Conservation (phyloP, 2,329 filamentous ascomycete species). For the Metarhizium sp. region DNA sequence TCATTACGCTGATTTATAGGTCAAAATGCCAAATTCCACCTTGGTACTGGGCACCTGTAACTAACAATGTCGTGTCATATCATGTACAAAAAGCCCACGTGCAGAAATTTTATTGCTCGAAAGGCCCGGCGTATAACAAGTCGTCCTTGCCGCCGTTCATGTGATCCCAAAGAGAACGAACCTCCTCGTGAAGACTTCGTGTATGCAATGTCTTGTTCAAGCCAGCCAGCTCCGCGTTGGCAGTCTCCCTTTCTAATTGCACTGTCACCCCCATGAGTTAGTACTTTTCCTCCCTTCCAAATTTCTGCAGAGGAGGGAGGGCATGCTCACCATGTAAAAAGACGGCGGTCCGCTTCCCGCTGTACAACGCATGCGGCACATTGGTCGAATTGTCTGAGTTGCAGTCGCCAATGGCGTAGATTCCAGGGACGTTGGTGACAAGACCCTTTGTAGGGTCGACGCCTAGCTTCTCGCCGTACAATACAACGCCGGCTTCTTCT, state of each 20-base stretch:
- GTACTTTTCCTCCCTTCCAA: neutral
- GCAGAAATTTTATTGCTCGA: neutral
- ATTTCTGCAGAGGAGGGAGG: neutral
- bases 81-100: neutral
- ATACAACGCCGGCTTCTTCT: constrained; percentile 33
- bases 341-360: constrained; percentile 48
- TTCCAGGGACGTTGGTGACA: constrained; percentile 40
- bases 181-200: constrained; percentile 23
- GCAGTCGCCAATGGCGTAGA: constrained; percentile 50
- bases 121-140: constrained; percentile 32
- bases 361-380: constrained; percentile 51
- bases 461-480: constrained; percentile 34
- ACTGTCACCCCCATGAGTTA: constrained; percentile 16
- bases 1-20: too few species aligned
- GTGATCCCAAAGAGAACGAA: constrained; percentile 33
- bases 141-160: constrained; percentile 34
- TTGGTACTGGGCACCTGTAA: too few species aligned
- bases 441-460: constrained; percentile 32
- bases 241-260: constrained; percentile 31
- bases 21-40: too few species aligned
- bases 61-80: too few species aligned
- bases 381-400: constrained; percentile 53
- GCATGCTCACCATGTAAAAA: constrained; percentile 42
- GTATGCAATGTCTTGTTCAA: constrained; percentile 11
- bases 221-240: constrained; percentile 20